Percentiles rank a stretch among this genome's conserved stretches.
Conservation (phyloP, 176 grass and related monocot genomes). For the Puya raimondii region DNA sequence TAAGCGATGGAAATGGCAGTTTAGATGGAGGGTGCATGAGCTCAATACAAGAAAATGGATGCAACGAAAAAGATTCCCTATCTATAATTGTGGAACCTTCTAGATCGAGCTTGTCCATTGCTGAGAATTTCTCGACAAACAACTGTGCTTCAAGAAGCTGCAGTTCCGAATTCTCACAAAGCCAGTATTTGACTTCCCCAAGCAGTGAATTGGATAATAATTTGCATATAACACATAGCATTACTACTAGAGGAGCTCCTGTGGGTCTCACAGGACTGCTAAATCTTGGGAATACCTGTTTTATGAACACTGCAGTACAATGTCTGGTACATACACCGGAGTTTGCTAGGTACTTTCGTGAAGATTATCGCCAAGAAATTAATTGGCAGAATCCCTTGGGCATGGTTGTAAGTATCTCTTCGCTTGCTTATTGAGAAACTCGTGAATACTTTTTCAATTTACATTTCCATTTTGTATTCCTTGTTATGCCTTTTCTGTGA, state of each 20-base stretch:
- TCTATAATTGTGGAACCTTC: slow-evolving; percentile 52
- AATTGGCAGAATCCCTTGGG: slow-evolving; percentile 96
- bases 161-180: slow-evolving; percentile 44
- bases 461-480: too few relatives aligned
- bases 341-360: slow-evolving; percentile 90
- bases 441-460: too few relatives aligned
- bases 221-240: slow-evolving; percentile 39
- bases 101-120: slow-evolving; percentile 41
- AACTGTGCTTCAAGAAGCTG: slow-evolving; percentile 63
- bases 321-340: slow-evolving; percentile 98
- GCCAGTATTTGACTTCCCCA: slow-evolving; percentile 39
- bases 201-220: slow-evolving; percentile 49
- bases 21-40: slow-evolving; percentile 55
- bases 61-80: slow-evolving; percentile 47
- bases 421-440: background rate
- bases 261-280: slow-evolving; percentile 77
- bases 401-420: slow-evolving; percentile 77
- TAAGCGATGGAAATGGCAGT: slow-evolving; percentile 47
- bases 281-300: slow-evolving; percentile 99
- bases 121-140: slow-evolving; percentile 54
- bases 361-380: slow-evolving; percentile 95
- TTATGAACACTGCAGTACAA: slow-evolving; percentile 98
- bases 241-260: slow-evolving; percentile 46
- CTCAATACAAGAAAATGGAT: slow-evolving; percentile 64
- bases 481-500: too few relatives aligned